phyloP scores from a whole-genome alignment of 2,329 filamentous ascomycete genomes.

The Ciborinia camelliae region DNA sequence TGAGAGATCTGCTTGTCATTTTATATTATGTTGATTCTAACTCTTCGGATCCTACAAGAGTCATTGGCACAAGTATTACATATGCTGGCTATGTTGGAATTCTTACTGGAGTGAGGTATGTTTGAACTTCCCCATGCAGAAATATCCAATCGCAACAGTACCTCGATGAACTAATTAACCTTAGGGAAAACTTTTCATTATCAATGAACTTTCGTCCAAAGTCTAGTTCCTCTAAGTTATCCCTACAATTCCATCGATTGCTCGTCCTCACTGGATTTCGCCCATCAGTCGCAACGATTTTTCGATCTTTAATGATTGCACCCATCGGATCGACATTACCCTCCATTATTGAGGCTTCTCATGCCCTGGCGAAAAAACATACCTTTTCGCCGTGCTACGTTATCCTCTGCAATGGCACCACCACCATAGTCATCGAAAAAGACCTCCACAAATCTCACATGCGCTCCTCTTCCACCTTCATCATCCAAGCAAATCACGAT shows the following conservation, averaged over 20 bases:
- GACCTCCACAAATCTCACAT: constrained; percentile 47
- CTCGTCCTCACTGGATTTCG: constrained; percentile 53
- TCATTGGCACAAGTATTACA: constrained; percentile 47
- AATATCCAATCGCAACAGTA: too few species aligned
- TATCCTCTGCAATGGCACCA: constrained; percentile 49
- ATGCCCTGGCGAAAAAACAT: constrained; percentile 39
- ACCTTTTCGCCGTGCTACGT: constrained; percentile 55
- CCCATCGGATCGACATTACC: constrained; percentile 14
- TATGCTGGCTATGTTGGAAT: constrained; percentile 52
- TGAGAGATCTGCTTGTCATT: constrained; percentile 41
- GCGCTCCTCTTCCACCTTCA: constrained; percentile 48
- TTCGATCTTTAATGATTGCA: constrained; percentile 41
- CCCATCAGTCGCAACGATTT: constrained; percentile 50
- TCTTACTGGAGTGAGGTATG: constrained; percentile 48
- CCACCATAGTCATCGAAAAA: constrained; percentile 53
- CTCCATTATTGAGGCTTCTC: constrained; percentile 24
- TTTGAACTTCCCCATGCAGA: too few species aligned
- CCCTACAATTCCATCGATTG: constrained; percentile 48
- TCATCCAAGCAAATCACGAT: constrained; percentile 57
- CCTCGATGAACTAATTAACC: not conserved
- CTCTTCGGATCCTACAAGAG: constrained; percentile 34
- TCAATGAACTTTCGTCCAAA: constrained; percentile 51
- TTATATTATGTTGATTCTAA: constrained; percentile 41
- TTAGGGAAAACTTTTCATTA: constrained; percentile 43
- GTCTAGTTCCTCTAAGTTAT: constrained; percentile 43